A percentile compares a stretch with the other conserved stretches of the same genome.
Conservation (phyloP, 345 rosid genomes). For the Anacardium occidentale region DNA sequence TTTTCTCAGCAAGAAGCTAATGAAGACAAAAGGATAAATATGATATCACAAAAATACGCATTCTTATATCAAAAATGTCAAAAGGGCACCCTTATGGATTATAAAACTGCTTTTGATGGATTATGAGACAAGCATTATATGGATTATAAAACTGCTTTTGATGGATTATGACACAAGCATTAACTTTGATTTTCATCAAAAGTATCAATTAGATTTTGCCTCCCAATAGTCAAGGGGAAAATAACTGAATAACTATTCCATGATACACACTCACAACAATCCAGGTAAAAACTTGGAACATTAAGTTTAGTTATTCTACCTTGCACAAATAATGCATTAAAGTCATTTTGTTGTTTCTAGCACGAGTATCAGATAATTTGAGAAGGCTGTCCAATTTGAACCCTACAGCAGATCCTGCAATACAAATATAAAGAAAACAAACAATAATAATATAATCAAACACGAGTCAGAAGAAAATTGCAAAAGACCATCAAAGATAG, state of each 20-base stretch:
- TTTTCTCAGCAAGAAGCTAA: conserved; percentile 88
- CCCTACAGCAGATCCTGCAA: conserved; percentile 91
- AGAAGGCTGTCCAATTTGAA: conserved; percentile 98
- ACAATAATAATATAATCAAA: background rate
- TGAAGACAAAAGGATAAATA: conserved; percentile 16
- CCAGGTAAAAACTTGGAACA: background rate
- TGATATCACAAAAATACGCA: background rate
- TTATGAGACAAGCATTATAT: too few species aligned
- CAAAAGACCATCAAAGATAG: background rate
- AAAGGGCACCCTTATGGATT: background rate
- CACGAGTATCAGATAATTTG: conserved; percentile 94
- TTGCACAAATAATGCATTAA: conserved; percentile 96
- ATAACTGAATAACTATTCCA: too few species aligned
- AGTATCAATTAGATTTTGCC: background rate
- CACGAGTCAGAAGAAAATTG: conserved; percentile 5
- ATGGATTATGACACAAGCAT: too few species aligned
- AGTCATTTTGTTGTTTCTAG: conserved; percentile 93
- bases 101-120: too few species aligned
- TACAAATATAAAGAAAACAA: conserved; percentile 10
- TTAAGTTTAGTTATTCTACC: conserved; percentile 44
- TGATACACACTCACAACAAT: background rate
- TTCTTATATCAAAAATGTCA: background rate
- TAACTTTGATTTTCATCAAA: background rate
- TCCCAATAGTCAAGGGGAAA: background rate
- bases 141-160: too few species aligned